Conservation (phyloP, 1,284 basidiomycete genomes). For the Coniferiporia weirii region DNA sequence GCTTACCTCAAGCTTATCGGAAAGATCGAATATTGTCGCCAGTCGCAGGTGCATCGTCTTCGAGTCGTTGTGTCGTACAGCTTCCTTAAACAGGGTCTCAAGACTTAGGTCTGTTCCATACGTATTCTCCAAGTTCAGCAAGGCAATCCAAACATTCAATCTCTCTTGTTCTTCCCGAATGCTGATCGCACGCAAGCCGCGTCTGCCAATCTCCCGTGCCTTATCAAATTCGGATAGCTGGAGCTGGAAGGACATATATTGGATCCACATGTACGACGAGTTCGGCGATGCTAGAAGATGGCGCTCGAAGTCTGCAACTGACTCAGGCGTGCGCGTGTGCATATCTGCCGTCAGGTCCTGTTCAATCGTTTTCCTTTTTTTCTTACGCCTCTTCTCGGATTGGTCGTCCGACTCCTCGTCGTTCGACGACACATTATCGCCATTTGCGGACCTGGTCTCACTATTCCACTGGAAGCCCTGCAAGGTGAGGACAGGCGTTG, state of each 20-base stretch:
- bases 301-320: conserved; percentile 92
- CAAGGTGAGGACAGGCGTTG: conserved; percentile 41
- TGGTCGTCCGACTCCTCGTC: conserved; percentile 49
- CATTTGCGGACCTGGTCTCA: conserved; percentile 30
- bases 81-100: conserved; percentile 85
- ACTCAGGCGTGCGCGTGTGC: conserved; percentile 82
- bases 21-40: conserved; percentile 79
- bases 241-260: conserved; percentile 98
- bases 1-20: conserved; percentile 72
- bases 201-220: conserved; percentile 81
- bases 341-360: conserved; percentile 83
- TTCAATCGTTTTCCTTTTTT: conserved; percentile 67
- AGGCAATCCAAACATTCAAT: conserved; percentile 96
- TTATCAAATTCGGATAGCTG: conserved; percentile 94
- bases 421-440: conserved; percentile 34
- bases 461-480: conserved; percentile 64
- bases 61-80: conserved; percentile 85
- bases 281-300: conserved; percentile 93
- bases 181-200: conserved; percentile 84
- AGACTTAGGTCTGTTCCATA: conserved; percentile 85
- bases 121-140: conserved; percentile 92
- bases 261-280: conserved; percentile 97
- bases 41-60: conserved; percentile 86
- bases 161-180: conserved; percentile 97
- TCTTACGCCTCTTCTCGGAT: conserved; percentile 51